Base-by-base conservation (phyloP, 2,329 filamentous ascomycete species). In the Fusarium transvaalense region DNA sequence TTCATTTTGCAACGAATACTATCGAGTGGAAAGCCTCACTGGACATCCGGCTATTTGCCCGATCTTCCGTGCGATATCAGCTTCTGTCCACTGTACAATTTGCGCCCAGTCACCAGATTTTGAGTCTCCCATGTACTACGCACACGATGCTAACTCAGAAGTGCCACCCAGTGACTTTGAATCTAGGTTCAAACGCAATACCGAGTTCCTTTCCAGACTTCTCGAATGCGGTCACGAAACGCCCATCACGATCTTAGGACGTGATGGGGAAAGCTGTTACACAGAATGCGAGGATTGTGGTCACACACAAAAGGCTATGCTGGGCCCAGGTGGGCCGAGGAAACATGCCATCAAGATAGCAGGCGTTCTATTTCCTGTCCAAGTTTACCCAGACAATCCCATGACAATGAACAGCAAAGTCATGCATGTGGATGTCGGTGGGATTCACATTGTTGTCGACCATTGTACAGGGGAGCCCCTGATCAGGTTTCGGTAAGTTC, bases 401-500 rank as follows among this genome's bases (percentile, higher is more conserved):
- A 68, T 71, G 68, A n/a, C 25, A 6, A 43, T 70, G 8, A 48
- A 62, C 34, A 71, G 63, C 37, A 57, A 53, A 7, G 19, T 52
- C 14, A 56, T 65, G 1, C 60, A 70, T 50, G 52, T 45, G 8
- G 51, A 52, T n/a, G 48, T 68, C 29, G 60, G 64, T 5, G 64
- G 66, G 3, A 43, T 70, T 15, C 67, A 70, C 17, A 37, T 71
- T 12, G 29, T 71, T 14, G 55, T 70, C 9, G 67, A 70, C 35
- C 14, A 21, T n/a, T 71, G 64, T 39, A 21, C 15, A 13, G 6
- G 6, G 2, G 17, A 23, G 10, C 8, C n/a, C 5, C 25, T 71
- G 45, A 58, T 71, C 52, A 70, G 64, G 34, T 68, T 70, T 41
- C 43, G 55, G 67, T 65, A 52, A 52, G 63, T 68, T 53, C 43